Percentiles rank a stretch among this genome's conserved stretches.
phyloP scores from a whole-genome alignment of 1,284 basidiomycete genomes.

The Leccinum variabile region DNA sequence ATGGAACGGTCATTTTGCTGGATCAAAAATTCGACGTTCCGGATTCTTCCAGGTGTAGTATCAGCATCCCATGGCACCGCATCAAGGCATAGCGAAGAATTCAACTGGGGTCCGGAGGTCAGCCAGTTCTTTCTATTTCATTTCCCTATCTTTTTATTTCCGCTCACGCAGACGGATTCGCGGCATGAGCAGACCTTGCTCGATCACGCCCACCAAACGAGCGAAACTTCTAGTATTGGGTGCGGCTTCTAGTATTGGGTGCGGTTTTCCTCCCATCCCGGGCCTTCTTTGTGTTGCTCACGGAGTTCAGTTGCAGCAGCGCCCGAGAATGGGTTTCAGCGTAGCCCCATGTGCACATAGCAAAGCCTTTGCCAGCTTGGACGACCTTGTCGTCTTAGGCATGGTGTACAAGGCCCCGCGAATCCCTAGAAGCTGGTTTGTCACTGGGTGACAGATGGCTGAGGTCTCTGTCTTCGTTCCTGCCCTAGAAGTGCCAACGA shows the following conservation, averaged over 20 bases:
- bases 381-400: too few relatives aligned
- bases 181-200: conserved; percentile 10
- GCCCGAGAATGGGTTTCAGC: too few relatives aligned
- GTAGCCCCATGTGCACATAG: too few relatives aligned
- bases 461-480: too few relatives aligned
- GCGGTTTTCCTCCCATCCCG: neutral
- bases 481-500: too few relatives aligned
- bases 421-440: too few relatives aligned
- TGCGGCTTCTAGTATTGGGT: conserved; percentile 4
- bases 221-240: neutral
- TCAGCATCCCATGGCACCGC: neutral
- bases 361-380: too few relatives aligned
- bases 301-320: too few relatives aligned
- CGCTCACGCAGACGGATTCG: conserved; percentile 2
- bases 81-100: neutral
- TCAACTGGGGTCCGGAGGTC: conserved; percentile 16
- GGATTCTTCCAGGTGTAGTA: conserved; percentile 50
- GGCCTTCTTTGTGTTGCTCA: neutral
- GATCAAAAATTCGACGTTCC: conserved; percentile 71
- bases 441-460: too few relatives aligned
- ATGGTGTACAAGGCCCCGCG: too few relatives aligned
- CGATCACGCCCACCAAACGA: neutral
- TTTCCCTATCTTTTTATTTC: neutral
- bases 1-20: conserved; percentile 75
- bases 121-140: neutral